phyloP scores from a whole-genome alignment of 441 rosid genomes.

The Corymbia citriodora region DNA sequence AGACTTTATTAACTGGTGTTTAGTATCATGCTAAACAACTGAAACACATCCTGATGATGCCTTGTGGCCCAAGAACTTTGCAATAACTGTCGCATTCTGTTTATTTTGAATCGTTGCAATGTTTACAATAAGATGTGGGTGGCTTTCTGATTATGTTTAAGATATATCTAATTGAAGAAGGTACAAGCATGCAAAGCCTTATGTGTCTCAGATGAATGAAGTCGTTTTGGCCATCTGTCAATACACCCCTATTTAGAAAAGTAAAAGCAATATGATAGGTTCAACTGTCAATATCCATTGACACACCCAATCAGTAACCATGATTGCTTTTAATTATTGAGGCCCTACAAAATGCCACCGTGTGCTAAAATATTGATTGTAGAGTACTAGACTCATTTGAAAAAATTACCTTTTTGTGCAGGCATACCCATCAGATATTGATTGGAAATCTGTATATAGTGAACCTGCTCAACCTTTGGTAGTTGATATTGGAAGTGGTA shows the following conservation, averaged over 20 bases:
- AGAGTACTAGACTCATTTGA: background rate
- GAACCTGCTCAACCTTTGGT: constrained; percentile 49
- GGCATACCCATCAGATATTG: constrained; percentile 55
- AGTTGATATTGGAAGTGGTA: constrained; percentile 78
- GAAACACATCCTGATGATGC: background rate
- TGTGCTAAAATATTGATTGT: background rate
- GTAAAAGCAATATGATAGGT: background rate
- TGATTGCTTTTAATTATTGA: background rate
- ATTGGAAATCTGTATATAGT: constrained; percentile 42
- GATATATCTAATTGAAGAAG: background rate
- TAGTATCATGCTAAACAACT: background rate
- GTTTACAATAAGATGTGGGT: background rate
- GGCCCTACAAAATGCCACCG: background rate
- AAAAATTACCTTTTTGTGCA: constrained; percentile 21
- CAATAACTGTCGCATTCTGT: background rate
- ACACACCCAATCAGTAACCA: background rate
- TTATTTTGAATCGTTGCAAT: background rate
- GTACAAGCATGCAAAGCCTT: background rate
- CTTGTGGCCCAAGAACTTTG: background rate
- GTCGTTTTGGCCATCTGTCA: background rate
- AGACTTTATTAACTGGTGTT: background rate
- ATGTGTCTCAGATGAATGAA: background rate
- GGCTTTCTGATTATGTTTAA: background rate
- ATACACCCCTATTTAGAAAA: background rate
- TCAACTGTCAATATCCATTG: background rate